phyloP scores from a whole-genome alignment of 1,139 yeast species.

The Casaregolazyma suthepensis region DNA sequence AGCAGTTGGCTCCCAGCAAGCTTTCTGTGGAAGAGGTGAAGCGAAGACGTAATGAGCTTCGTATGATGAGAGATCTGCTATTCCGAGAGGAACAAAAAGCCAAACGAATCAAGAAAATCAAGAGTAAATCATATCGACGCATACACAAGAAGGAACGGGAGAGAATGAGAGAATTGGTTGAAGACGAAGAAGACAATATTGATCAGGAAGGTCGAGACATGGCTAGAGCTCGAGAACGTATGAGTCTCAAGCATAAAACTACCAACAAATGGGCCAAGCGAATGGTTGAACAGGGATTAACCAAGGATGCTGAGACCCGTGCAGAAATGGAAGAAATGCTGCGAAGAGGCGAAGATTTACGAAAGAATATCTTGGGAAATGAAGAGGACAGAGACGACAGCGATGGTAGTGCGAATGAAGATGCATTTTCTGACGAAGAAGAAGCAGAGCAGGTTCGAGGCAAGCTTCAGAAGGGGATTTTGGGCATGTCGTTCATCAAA shows the following conservation, averaged over 20 bases:
- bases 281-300: constrained; percentile 83
- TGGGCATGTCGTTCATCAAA: constrained; percentile 92
- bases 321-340: constrained; percentile 93
- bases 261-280: constrained; percentile 82
- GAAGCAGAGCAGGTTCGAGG: constrained; percentile 32
- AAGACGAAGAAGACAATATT: constrained; percentile 45
- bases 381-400: constrained; percentile 46
- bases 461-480: constrained; percentile 73
- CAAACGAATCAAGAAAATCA: constrained; percentile 85
- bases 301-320: constrained; percentile 78
- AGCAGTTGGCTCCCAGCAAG: constrained; percentile 70
- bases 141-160: constrained; percentile 80
- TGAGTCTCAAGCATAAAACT: constrained; percentile 84
- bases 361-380: constrained; percentile 65
- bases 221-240: constrained; percentile 86
- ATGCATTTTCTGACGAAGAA: constrained; percentile 19
- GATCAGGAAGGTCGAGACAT: constrained; percentile 57
- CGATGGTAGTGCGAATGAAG: constrained; percentile 36
- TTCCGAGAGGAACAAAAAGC: constrained; percentile 91
- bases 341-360: constrained; percentile 73
- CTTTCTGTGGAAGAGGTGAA: constrained; percentile 74
- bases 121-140: constrained; percentile 82
- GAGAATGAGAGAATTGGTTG: constrained; percentile 64
- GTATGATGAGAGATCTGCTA: constrained; percentile 93
- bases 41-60: constrained; percentile 72